Evolutionary conservation across 192 early-diverging fungal genomes (phyloP).

Genomic region (Jimgerdemannia flammicorona): DNA sequence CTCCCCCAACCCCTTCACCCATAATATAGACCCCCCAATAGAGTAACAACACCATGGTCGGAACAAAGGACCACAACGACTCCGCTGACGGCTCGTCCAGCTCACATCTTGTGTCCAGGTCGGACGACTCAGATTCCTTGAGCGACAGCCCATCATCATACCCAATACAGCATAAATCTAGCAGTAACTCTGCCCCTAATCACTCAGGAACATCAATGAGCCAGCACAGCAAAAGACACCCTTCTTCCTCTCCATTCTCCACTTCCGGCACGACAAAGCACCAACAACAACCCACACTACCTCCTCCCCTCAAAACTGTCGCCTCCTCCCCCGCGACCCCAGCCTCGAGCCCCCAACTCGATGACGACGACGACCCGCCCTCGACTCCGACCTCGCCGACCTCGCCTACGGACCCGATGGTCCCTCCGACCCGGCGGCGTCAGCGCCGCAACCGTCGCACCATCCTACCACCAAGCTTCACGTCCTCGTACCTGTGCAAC

Average conservation of each 20-base stretch:
- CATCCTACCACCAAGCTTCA: not conserved
- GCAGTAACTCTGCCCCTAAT: not conserved
- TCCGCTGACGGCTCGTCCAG: not conserved
- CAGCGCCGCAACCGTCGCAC: too few relatives aligned
- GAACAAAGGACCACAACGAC: not conserved
- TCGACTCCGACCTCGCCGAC: not conserved
- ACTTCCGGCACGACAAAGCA: not conserved
- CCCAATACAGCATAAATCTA: not conserved
- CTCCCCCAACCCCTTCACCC: too few relatives aligned
- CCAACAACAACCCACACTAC: not conserved
- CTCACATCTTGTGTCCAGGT: too few relatives aligned
- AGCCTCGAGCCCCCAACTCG: not conserved
- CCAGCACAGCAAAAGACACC: not conserved
- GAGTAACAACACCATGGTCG: not conserved
- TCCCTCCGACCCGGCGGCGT: too few relatives aligned
- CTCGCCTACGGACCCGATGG: too few relatives aligned
- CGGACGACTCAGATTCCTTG: not conserved
- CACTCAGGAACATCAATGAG: not conserved
- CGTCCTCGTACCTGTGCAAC: not conserved
- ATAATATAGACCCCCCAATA: too few relatives aligned
- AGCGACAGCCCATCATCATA: not conserved
- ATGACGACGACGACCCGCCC: not conserved
- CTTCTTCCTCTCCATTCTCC: not conserved
- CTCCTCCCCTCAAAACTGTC: not conserved
- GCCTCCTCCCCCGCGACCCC: too few relatives aligned